Evolutionary conservation across 352 stramenopile genomes (phyloP).

Genomic region (Pythium scleroteichum): DNA sequence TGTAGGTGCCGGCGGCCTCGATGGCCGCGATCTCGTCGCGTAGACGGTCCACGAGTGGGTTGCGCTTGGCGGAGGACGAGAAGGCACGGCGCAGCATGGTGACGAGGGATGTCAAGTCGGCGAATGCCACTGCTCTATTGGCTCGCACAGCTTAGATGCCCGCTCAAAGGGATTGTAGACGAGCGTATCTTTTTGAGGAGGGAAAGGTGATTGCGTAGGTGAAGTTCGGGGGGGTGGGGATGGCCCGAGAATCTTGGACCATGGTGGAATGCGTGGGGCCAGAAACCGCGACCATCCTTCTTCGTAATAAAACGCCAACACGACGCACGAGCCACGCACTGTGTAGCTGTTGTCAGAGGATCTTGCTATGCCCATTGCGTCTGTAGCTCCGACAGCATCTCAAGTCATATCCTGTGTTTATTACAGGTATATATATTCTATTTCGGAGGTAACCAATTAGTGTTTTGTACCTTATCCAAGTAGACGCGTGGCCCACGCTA

Average conservation of each 20-base stretch:
- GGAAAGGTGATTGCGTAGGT: constrained; percentile 19
- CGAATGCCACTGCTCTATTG: constrained; percentile 4
- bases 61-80: constrained; percentile 33
- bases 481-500: neutral
- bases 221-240: constrained; percentile 21
- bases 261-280: too few species aligned
- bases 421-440: too few species aligned
- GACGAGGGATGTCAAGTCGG: neutral
- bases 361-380: too few species aligned
- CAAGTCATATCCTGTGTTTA: too few species aligned
- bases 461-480: neutral
- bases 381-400: too few species aligned
- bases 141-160: neutral
- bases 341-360: too few species aligned
- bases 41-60: constrained; percentile 76
- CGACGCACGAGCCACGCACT: too few species aligned
- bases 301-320: too few species aligned
- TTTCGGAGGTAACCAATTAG: neutral
- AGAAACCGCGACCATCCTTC: too few species aligned
- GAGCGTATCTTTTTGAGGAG: constrained; percentile 12
- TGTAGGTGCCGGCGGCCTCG: constrained; percentile 78
- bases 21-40: constrained; percentile 71
- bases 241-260: too few species aligned
- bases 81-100: constrained; percentile 7
- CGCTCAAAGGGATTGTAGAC: constrained; percentile 27